phyloP scores from a whole-genome alignment of 208 protist species.

The Trypanosoma mega region DNA sequence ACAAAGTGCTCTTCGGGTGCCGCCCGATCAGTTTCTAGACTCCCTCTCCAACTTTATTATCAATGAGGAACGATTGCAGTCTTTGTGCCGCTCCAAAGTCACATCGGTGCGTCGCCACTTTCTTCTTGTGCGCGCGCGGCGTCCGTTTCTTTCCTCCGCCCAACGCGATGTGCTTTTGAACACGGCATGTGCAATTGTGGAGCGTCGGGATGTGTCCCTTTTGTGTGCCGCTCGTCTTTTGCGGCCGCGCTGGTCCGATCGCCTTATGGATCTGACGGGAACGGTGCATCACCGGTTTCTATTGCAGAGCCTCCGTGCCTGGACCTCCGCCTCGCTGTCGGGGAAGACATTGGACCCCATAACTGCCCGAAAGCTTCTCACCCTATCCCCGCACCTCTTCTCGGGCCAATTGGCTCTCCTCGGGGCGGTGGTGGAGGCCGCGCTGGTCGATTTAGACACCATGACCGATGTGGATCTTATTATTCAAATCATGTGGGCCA shows the following conservation, averaged over 20 bases:
- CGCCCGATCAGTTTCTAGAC: slow-evolving; percentile 7
- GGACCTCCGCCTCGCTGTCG: slow-evolving; percentile 42
- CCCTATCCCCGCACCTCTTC: slow-evolving; percentile 34
- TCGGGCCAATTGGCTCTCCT: slow-evolving; percentile 27
- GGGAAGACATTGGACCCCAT: slow-evolving; percentile 19
- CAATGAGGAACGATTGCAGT: slow-evolving; percentile 11
- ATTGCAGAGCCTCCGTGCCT: slow-evolving; percentile 29
- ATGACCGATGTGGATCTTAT: slow-evolving; percentile 39
- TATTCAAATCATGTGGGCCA: slow-evolving; percentile 67
- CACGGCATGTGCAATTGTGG: slow-evolving; percentile 30
- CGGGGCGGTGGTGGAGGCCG: slow-evolving; percentile 44
- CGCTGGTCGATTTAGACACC: slow-evolving; percentile 33
- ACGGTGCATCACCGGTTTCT: slow-evolving; percentile 41
- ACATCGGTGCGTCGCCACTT: slow-evolving; percentile 15
- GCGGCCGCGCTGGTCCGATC: slow-evolving; percentile 39
- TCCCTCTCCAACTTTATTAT: slow-evolving; percentile 17
- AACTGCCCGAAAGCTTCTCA: slow-evolving; percentile 48
- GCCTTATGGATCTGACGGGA: slow-evolving; percentile 27
- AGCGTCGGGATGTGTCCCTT: slow-evolving; percentile 38
- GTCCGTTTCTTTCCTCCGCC: slow-evolving; percentile 11
- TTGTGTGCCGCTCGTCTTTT: slow-evolving; percentile 51
- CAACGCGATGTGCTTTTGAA: slow-evolving; percentile 33
- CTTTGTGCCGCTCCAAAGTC: slow-evolving; percentile 15
- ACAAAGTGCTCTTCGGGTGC: too few relatives aligned
- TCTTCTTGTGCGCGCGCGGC: slow-evolving; percentile 1